phyloP scores from a whole-genome alignment of 1,284 basidiomycete genomes.

The Malassezia sp. region DNA sequence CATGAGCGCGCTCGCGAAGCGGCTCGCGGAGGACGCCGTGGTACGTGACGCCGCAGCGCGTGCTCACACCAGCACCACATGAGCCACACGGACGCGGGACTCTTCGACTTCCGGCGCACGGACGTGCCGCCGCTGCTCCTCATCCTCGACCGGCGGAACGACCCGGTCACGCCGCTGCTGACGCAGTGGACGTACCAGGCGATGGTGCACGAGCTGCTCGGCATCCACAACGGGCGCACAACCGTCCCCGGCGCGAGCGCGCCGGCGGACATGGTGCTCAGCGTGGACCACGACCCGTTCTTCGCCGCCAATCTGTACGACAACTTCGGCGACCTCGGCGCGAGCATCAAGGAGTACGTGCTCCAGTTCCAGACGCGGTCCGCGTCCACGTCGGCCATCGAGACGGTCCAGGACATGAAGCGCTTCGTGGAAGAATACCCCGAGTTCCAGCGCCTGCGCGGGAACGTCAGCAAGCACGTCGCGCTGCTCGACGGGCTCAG shows the following conservation, averaged over 20 bases:
- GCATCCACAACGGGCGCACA: conserved; percentile 79
- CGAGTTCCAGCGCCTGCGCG: conserved; percentile 87
- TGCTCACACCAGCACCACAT: too few relatives aligned
- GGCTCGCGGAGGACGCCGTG: conserved; percentile 66
- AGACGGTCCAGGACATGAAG: conserved; percentile 70
- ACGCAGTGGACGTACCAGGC: conserved; percentile 99
- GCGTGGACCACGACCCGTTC: conserved; percentile 82
- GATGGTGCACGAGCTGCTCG: conserved; percentile 93
- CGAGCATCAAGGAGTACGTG: conserved; percentile 83
- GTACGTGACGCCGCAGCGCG: too few relatives aligned
- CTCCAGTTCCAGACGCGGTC: conserved; percentile 75
- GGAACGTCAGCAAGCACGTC: conserved; percentile 97
- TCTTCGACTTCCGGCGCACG: conserved; percentile 52
- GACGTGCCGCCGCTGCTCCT: conserved; percentile 52
- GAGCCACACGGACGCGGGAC: conserved; percentile 38
- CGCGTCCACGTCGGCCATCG: conserved; percentile 69
- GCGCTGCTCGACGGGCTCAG: conserved; percentile 91
- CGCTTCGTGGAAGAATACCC: conserved; percentile 93
- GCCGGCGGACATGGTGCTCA: conserved; percentile 79
- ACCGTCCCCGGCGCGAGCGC: conserved; percentile 5
- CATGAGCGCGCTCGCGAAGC: conserved; percentile 82
- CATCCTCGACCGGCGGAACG: conserved; percentile 73
- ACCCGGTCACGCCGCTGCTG: conserved; percentile 92
- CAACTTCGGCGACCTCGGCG: conserved; percentile 94
- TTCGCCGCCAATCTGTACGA: conserved; percentile 81